Conservation (phyloP, 2,329 filamentous ascomycete genomes). For the Curvularia eragrostidis region DNA sequence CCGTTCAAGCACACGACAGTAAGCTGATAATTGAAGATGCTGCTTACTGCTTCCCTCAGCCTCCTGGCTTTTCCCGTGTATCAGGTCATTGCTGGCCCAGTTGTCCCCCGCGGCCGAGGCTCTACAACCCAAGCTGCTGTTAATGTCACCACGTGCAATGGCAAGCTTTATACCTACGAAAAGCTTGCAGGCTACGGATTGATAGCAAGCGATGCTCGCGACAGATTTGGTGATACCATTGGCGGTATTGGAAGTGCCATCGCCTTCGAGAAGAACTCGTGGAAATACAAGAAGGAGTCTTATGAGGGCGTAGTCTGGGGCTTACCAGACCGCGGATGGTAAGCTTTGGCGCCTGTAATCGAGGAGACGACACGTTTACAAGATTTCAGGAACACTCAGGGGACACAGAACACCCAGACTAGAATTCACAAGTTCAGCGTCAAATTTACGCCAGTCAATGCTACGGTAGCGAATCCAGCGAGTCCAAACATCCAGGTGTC, state of each 20-base stretch:
- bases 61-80: conserved; percentile 28
- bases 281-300: conserved; percentile 56
- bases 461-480: conserved; percentile 61
- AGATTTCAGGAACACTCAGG: conserved; percentile 77
- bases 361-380: too few relatives aligned
- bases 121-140: conserved; percentile 15
- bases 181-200: conserved; percentile 71
- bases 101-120: conserved; percentile 7
- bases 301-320: conserved; percentile 70
- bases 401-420: conserved; percentile 69
- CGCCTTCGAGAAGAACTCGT: conserved; percentile 66
- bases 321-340: conserved; percentile 73
- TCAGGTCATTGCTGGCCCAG: conserved; percentile 27
- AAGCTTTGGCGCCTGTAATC: too few relatives aligned
- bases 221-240: conserved; percentile 73
- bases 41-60: conserved; percentile 22
- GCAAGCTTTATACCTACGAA: conserved; percentile 69
- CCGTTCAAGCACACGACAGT: conserved; percentile 25
- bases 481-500: conserved; percentile 66
- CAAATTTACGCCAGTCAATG: conserved; percentile 62
- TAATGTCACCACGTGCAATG: conserved; percentile 61
- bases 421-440: conserved; percentile 73
- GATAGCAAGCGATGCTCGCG: conserved; percentile 63
- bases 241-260: conserved; percentile 71
- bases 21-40: conserved; percentile 23